Percentiles rank a stretch among this genome's conserved stretches.
Conservation (phyloP, 2,329 filamentous ascomycete genomes). For the Didymosphaeria variabile region DNA sequence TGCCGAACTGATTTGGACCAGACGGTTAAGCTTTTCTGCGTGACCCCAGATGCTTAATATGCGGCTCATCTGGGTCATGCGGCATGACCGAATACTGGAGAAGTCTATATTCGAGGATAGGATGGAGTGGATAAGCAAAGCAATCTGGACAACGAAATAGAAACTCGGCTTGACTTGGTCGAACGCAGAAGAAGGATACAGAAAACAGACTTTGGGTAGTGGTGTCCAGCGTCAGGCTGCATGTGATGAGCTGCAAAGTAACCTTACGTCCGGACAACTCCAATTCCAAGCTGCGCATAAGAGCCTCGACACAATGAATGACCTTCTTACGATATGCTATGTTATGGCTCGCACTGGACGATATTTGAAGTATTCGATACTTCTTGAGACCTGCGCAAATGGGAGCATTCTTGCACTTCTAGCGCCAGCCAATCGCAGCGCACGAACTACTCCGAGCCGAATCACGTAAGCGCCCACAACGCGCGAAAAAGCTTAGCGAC, state of each 20-base stretch:
- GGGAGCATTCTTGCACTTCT: background rate
- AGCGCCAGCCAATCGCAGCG: constrained; percentile 3
- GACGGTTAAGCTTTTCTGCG: constrained; percentile 24
- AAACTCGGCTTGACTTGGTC: background rate
- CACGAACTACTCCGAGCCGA: constrained; percentile 24
- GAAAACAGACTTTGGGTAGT: constrained; percentile 19
- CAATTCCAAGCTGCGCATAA: too few relatives aligned
- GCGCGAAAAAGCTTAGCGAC: constrained; percentile 27
- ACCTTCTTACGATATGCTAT: too few relatives aligned
- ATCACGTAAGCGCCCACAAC: constrained; percentile 19
- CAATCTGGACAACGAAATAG: constrained; percentile 21
- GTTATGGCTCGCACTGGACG: too few relatives aligned
- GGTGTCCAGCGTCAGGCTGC: constrained; percentile 8
- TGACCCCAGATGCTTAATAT: constrained; percentile 39
- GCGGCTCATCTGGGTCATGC: constrained; percentile 23
- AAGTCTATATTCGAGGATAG: constrained; percentile 7
- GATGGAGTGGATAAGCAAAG: constrained; percentile 23
- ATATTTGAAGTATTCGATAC: too few relatives aligned
- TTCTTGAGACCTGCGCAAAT: too few relatives aligned
- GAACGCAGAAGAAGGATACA: background rate
- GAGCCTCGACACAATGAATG: too few relatives aligned
- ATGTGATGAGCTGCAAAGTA: background rate
- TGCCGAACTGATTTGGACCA: constrained; percentile 29
- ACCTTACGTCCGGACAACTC: too few relatives aligned
- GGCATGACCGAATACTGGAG: constrained; percentile 26